These are phyloP conservation scores for Tulasnella sp. DNA, from an alignment of 768 basidiomycete genomes.

Conservation along the genomic window DNA sequence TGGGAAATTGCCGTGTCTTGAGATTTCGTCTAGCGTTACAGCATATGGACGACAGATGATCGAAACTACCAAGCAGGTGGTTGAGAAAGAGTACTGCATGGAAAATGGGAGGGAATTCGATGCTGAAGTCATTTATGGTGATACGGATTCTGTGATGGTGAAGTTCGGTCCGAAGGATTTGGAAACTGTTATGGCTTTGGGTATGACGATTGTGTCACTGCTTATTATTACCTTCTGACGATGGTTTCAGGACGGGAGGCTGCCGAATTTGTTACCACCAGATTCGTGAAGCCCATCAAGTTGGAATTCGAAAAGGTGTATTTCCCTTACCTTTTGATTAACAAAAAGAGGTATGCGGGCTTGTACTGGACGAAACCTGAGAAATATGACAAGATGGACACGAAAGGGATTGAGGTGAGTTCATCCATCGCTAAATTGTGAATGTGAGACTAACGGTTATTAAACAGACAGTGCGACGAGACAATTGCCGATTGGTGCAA, in stretches of 20 bases:
- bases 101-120: constrained; percentile 77
- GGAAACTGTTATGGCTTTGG: constrained; percentile 75
- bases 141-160: constrained; percentile 99
- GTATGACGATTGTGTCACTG: constrained; percentile 36
- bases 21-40: constrained; percentile 91
- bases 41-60: constrained; percentile 99
- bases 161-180: constrained; percentile 87
- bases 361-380: constrained; percentile 94
- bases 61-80: constrained; percentile 87
- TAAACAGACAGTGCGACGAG: constrained; percentile 82
- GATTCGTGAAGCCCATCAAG: constrained; percentile 93
- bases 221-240: neutral
- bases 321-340: constrained; percentile 95
- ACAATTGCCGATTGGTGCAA: constrained; percentile 96
- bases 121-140: constrained; percentile 93
- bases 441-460: neutral
- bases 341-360: constrained; percentile 96
- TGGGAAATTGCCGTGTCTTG: constrained; percentile 88
- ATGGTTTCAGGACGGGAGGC: constrained; percentile 67
- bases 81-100: constrained; percentile 74
- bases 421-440: no score
- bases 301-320: constrained; percentile 99
- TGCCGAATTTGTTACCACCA: constrained; percentile 75
- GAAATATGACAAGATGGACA: constrained; percentile 98
- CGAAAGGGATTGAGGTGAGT: constrained; percentile 93